A percentile compares a stretch with the other conserved stretches of the same genome.
Conservation (phyloP, 2,329 filamentous ascomycete species). For the Ascochyta rabiei region DNA sequence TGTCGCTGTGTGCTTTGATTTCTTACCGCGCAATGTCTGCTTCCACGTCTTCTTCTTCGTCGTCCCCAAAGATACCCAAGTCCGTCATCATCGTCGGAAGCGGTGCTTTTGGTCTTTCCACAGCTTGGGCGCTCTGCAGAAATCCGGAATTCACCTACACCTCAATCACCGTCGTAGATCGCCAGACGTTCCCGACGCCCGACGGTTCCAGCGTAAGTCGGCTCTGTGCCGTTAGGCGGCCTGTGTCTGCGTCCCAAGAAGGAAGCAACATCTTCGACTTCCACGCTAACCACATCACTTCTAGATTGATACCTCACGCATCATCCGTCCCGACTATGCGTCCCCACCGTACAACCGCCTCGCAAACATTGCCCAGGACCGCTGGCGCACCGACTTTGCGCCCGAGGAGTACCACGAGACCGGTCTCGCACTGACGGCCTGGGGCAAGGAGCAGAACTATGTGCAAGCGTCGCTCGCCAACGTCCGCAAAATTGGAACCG, state of each 20-base stretch:
- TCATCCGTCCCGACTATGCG: conserved; percentile 78
- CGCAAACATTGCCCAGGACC: conserved; percentile 70
- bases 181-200: conserved; percentile 62
- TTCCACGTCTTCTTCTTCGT: conserved; percentile 4
- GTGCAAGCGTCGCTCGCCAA: conserved; percentile 47
- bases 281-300: conserved; percentile 1
- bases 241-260: background rate
- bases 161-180: conserved; percentile 64
- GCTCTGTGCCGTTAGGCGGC: background rate
- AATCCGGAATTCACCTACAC: conserved; percentile 60
- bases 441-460: conserved; percentile 54
- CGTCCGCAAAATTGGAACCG: conserved; percentile 40
- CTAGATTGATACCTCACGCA: conserved; percentile 64
- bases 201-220: conserved; percentile 60
- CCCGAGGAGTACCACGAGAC: conserved; percentile 72
- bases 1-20: conserved; percentile 2
- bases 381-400: conserved; percentile 70
- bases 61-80: conserved; percentile 41
- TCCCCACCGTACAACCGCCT: conserved; percentile 77
- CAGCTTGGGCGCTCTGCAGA: conserved; percentile 72
- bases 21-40: conserved; percentile 29
- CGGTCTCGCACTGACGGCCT: conserved; percentile 70
- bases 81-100: conserved; percentile 58
- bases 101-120: conserved; percentile 65
- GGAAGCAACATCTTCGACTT: conserved; percentile 1